Base-by-base conservation (phyloP, 768 basidiomycete genomes). In the Steccherinum ochraceum region DNA sequence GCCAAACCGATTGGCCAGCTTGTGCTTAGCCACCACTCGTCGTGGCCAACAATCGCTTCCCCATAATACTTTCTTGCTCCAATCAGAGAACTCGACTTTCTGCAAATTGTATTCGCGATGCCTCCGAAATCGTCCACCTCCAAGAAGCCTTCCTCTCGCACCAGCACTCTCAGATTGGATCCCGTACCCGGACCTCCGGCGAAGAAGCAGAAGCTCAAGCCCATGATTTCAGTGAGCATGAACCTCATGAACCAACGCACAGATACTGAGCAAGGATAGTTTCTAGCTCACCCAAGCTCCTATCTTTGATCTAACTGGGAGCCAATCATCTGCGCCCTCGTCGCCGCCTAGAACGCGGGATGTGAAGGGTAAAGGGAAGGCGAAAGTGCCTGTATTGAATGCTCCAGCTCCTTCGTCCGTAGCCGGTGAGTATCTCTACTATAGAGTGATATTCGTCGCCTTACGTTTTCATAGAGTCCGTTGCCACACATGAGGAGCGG, bases 311-410 rank as follows among this genome's bases (percentile, higher is more conserved):
- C 42, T 61, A 7, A 48, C 47, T 13, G 24, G 47, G 11, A 56
- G 52, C 19, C 55, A 60, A 46, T 21, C 54, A 24, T 30, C 12
- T 19, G 43, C 44, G n/a, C 48, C 57, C 12, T 47, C 49, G 20
- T 11, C 5, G 12, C 26, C 40, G 13, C 13, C 5, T 12, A 35
- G 27, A 3, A 4, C 21, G 5, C 18, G 42, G 46, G 54, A 56
- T 19, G 27, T 24, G 30, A 63, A 64, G 26, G 61, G 62, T 24
- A 66, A 65, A 45, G 56, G 55, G 41, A 64, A 59, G 40, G 56
- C 56, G 43, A 51, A 12, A 5, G 26, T 12, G n/a, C 21, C n/a
- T n/a, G n/a, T n/a, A 24, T 2, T 23, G 10, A 40, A 50, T 40
- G 35, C 11, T 3, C 18, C 3, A 25, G 23, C 46, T 12, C 10